Base-by-base conservation (phyloP, 495 filamentous ascomycete species). In the Aspergillus affinis region DNA sequence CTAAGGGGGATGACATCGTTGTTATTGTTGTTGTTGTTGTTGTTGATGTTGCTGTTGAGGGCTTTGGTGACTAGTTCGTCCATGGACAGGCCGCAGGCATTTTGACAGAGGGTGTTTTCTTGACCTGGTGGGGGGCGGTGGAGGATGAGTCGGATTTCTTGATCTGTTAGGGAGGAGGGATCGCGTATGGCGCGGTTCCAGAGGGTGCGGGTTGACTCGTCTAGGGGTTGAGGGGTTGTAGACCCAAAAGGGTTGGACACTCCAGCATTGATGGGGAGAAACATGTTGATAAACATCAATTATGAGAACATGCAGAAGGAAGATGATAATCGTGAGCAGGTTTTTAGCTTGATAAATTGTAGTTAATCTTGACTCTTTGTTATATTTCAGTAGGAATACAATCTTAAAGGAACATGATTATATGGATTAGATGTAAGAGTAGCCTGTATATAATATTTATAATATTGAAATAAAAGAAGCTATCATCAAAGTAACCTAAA, bases 111-210 rank as follows among this genome's bases (percentile, higher is more conserved):
- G 7, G 27, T 29, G 52, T 59, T 44, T 57, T 63, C 57, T 47
- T 63, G 57, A 6, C 50, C 45, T 45, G 29, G 2, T 26, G 57
- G 52, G 17, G 36, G 57, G 9, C 61, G 61, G 49, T 54, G 47
- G 12, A 52, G 48, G 21, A 64, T 54, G 7, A 48, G 27, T 60
- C 57, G 46, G 48, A 53, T 46, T 57, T 63, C 57, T 53, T 54
- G n/a, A 36, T 60, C 61, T 32, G 61, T 60, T 45, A 60, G 57
- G 21, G 56, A 60, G 18, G 46, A 48, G 26, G 57, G 53, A 29
- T 60, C 44, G 27, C 41, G 23, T 19, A 64, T 64, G 13, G 61
- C 61, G 19, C 61, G 61, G 57, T 54, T 55, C 15, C 60, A 64
- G 18, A 64, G 61, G 18, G 57, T 26, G 18, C 57, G 61, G n/a